Evolutionary conservation across 106 monocot species (phyloP).

Genomic region (Amphibolis antarctica): DNA sequence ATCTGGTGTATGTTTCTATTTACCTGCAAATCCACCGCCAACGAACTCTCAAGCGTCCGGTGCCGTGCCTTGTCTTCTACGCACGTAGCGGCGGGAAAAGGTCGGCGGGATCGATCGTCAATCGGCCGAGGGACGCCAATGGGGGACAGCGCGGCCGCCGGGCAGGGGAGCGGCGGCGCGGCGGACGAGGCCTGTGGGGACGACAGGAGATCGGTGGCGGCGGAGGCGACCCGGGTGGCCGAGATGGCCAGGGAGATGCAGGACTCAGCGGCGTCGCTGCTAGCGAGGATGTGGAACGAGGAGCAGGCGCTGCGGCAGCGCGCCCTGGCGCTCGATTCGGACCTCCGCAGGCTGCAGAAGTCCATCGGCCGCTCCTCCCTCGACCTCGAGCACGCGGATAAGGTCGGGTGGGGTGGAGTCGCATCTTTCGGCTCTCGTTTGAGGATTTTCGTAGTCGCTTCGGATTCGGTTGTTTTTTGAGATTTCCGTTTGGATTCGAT

Average conservation of each 20-base stretch:
- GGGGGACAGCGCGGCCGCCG: neutral
- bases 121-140: neutral
- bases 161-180: neutral
- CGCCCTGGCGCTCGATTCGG: conserved; percentile 60
- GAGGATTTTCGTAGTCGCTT: neutral
- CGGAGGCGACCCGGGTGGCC: conserved; percentile 39
- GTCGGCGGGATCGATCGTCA: too few species aligned
- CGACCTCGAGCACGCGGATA: conserved; percentile 48
- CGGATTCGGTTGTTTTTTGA: neutral
- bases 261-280: conserved; percentile 56
- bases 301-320: conserved; percentile 72
- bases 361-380: conserved; percentile 13
- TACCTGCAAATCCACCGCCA: too few species aligned
- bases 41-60: too few species aligned
- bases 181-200: conserved; percentile 6
- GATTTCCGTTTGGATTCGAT: neutral
- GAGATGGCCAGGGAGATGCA: conserved; percentile 64
- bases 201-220: conserved; percentile 15
- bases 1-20: too few species aligned
- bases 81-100: too few species aligned
- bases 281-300: conserved; percentile 49
- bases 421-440: too few species aligned
- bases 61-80: too few species aligned
- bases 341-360: conserved; percentile 43
- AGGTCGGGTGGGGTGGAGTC: conserved; percentile 30